These are phyloP conservation scores for Trypanosoma rangeli DNA, from an alignment of 208 protist species.

Conservation along the genomic window DNA sequence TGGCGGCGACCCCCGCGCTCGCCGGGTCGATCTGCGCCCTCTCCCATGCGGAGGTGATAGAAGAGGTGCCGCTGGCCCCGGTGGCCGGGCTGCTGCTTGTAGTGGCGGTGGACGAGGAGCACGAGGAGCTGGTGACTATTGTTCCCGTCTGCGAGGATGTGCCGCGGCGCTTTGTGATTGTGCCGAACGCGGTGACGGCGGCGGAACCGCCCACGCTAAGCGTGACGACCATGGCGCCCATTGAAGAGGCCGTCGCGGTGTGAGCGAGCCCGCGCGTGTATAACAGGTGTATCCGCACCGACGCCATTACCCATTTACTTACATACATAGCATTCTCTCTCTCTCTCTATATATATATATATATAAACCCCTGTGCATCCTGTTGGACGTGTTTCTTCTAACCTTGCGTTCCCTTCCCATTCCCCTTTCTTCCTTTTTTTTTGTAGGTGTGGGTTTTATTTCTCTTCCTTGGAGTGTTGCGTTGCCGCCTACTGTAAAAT, in stretches of 20 bases:
- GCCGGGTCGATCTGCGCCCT: conserved; percentile 61
- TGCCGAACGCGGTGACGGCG: conserved; percentile 33
- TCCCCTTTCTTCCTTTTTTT: too few species aligned
- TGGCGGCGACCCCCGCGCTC: conserved; percentile 27
- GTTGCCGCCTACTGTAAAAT: too few species aligned
- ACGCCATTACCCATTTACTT: too few species aligned
- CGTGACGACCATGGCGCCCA: conserved; percentile 7
- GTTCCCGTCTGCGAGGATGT: conserved; percentile 60
- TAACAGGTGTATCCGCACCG: too few species aligned
- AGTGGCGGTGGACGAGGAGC: conserved; percentile 62
- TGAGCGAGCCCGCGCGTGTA: too few species aligned
- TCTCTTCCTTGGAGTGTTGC: too few species aligned
- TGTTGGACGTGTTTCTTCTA: too few species aligned
- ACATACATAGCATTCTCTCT: too few species aligned
- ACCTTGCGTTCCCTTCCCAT: too few species aligned
- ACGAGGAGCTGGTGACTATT: conserved; percentile 73
- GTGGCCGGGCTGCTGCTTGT: conserved; percentile 68
- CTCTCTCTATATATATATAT: too few species aligned
- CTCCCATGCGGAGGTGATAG: conserved; percentile 73
- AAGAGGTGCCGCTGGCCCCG: conserved; percentile 76
- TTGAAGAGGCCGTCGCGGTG: conserved; percentile 46
- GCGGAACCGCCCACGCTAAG: not conserved
- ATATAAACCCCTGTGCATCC: too few species aligned
- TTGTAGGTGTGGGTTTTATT: too few species aligned
- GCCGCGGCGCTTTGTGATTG: conserved; percentile 64